Evolutionary conservation across 768 basidiomycete species (phyloP).

Genomic region (Naganishia vishniacii): DNA sequence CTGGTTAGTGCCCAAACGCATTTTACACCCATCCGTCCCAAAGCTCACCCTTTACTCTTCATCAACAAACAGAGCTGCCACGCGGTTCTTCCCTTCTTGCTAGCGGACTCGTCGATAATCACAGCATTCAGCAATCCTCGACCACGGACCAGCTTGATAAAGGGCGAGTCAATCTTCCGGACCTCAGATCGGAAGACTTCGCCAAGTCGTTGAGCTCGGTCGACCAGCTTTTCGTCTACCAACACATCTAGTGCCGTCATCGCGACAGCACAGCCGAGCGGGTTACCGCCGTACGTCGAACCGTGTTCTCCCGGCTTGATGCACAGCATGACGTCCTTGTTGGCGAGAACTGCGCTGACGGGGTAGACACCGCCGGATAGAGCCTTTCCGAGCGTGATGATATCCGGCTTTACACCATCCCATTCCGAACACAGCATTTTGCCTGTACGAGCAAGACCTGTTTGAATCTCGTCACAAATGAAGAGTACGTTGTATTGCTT

Average conservation of each 20-base stretch:
- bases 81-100: constrained; percentile 70
- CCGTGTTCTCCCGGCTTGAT: constrained; percentile 94
- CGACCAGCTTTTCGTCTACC: constrained; percentile 72
- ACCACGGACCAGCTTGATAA: constrained; percentile 75
- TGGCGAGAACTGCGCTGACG: constrained; percentile 87
- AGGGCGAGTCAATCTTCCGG: constrained; percentile 54
- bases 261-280: constrained; percentile 91
- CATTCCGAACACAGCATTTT: constrained; percentile 86
- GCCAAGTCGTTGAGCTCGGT: constrained; percentile 73
- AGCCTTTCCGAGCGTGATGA: constrained; percentile 90
- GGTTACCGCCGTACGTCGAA: constrained; percentile 93
- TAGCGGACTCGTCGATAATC: constrained; percentile 79
- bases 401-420: constrained; percentile 80
- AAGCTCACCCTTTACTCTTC: constrained; percentile 79
- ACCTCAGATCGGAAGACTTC: constrained; percentile 63
- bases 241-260: constrained; percentile 90
- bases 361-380: constrained; percentile 95
- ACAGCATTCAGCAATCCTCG: constrained; percentile 86
- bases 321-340: constrained; percentile 86
- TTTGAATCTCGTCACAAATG: constrained; percentile 98
- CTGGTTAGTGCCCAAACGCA: too few relatives aligned
- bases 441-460: constrained; percentile 89
- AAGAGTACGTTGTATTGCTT: constrained; percentile 88
- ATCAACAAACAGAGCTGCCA: constrained; percentile 93
- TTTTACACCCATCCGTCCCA: too few relatives aligned